Percentiles rank a stretch among this genome's conserved stretches.
Conservation (phyloP, 2,329 filamentous ascomycete genomes). For the Pseudogymnoascus sp. region DNA sequence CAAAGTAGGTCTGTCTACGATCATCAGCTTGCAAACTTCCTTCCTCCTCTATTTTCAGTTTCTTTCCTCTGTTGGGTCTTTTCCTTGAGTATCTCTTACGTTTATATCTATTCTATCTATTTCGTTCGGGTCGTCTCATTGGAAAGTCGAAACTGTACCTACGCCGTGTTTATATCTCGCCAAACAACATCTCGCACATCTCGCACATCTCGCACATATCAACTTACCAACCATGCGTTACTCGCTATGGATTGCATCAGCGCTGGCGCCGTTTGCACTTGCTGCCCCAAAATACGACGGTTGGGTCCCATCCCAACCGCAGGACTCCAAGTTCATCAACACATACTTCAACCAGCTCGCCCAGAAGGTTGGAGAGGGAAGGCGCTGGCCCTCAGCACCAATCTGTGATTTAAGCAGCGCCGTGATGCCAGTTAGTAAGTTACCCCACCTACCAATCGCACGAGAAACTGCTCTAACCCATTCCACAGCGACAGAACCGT, state of each 20-base stretch:
- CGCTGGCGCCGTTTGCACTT: constrained; percentile 39
- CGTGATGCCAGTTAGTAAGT: constrained; percentile 42
- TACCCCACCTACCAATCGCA: neutral
- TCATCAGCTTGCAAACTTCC: neutral
- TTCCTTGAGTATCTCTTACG: constrained; percentile 8
- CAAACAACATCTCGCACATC: neutral
- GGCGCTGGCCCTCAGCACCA: constrained; percentile 35
- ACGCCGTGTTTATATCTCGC: constrained; percentile 2
- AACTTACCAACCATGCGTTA: constrained; percentile 38
- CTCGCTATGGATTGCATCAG: constrained; percentile 40
- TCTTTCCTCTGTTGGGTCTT: constrained; percentile 2
- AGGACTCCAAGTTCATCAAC: constrained; percentile 37
- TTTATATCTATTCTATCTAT: constrained; percentile 4
- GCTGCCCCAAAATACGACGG: constrained; percentile 24
- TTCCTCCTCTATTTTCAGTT: constrained; percentile 2
- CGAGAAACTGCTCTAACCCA: constrained; percentile 18
- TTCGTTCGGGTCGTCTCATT: neutral
- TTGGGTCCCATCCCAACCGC: constrained; percentile 17
- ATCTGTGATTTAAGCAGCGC: constrained; percentile 49
- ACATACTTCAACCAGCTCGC: constrained; percentile 56
- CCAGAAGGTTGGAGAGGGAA: constrained; percentile 44
- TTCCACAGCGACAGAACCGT: constrained; percentile 43
- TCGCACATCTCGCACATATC: constrained; percentile 1
- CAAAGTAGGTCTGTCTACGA: constrained; percentile 9
- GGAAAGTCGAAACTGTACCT: constrained; percentile 3